Base-by-base conservation (phyloP, 768 basidiomycete genomes). In the Tulasnella sp. region DNA sequence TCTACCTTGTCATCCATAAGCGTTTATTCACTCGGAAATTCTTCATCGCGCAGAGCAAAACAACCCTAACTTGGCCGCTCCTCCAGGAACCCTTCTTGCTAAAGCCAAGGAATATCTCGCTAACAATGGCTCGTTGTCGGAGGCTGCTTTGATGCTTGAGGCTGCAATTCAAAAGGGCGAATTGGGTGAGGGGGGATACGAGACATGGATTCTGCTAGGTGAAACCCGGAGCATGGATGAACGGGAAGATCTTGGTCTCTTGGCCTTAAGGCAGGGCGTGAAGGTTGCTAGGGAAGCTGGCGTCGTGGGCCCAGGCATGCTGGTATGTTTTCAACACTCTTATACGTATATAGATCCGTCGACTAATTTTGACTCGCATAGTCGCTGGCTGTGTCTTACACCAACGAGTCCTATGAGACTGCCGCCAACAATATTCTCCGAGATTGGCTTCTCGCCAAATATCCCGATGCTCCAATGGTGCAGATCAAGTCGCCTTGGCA, bases 351-450 rank as follows among this genome's bases (percentile, higher is more conserved):
- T 11, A n/a, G n/a, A 3, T 41, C 54, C n/a, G 54, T 14, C 48
- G 58, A 40, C 72, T 18, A 54, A 75, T 18, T 50, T 22, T 28
- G 42, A 16, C 73, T 34, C 42, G 50, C 46, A 28, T 58, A 98
- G 97, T 96, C 96, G 8, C 90, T 98, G 46, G 96, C 97, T 0
- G 96, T 98, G 82, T 96, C 96, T 12, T 99, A 95, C 85, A 97
- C 97, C 44, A 99, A 86, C 91, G 91, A 75, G 40, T 48, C 74
- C 16, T 93, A 92, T 83, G 97, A 99, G 83, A 89, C 93, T 16
- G 96, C 92, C 9, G 93, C 97, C 3, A 91, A 97, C 84, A 87
- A 92, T 0, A 94, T 93, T 88, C 90, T 99, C 22, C 90, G 97
- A 75, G 93, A 93, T 44, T 98, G 96, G 94, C 88, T 98, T 75